Evolutionary conservation across 257 asterid species (phyloP).

Genomic region (Scutellaria baicalensis): DNA sequence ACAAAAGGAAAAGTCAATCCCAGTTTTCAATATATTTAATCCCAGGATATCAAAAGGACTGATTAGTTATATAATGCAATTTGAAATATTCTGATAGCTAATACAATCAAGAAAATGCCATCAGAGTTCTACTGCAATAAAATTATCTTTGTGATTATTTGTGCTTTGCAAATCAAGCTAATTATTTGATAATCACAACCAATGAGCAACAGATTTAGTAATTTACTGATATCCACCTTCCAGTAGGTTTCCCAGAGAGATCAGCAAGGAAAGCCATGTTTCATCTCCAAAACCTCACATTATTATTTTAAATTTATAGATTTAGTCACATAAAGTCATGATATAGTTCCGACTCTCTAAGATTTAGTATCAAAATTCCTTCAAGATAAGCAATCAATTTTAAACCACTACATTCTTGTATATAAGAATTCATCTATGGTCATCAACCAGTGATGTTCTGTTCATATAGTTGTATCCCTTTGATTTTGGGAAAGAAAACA

Average conservation of each 20-base stretch:
- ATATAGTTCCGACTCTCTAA: not conserved
- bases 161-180: not conserved
- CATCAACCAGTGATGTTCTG: not conserved
- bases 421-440: not conserved
- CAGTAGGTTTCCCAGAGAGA: not conserved
- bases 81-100: constrained; percentile 2
- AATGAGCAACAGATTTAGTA: not conserved
- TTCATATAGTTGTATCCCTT: not conserved
- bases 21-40: constrained; percentile 8
- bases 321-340: not conserved
- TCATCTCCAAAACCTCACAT: not conserved
- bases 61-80: not conserved
- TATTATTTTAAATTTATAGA: not conserved
- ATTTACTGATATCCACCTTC: not conserved
- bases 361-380: not conserved
- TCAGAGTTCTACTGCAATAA: not conserved
- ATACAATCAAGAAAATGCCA: not conserved
- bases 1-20: constrained; percentile 15
- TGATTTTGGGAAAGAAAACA: not conserved
- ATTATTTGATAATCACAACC: not conserved
- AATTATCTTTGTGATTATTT: not conserved
- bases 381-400: not conserved
- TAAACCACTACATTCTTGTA: not conserved
- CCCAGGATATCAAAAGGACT: constrained; percentile 3
- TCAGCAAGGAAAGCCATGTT: not conserved